phyloP scores from a whole-genome alignment of 2,329 filamentous ascomycete species.

The Trichoderma polysporum region DNA sequence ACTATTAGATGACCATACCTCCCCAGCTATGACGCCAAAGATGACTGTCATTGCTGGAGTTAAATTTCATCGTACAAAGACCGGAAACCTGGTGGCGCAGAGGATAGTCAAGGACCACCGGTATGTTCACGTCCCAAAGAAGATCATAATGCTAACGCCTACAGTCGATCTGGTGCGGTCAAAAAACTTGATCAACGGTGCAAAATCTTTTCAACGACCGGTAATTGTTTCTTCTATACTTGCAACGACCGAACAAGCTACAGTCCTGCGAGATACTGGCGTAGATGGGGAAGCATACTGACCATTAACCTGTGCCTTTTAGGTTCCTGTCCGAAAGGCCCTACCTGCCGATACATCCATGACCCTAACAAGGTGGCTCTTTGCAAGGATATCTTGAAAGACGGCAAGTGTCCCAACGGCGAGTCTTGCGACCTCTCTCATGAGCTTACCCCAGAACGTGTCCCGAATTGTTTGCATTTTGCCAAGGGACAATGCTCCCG shows the following conservation, averaged over 20 bases:
- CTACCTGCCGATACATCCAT: constrained; percentile 76
- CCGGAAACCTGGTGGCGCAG: constrained; percentile 79
- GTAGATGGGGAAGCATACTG: constrained; percentile 39
- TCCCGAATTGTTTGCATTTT: constrained; percentile 86
- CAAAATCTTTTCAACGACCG: constrained; percentile 68
- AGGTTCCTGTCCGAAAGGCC: constrained; percentile 86
- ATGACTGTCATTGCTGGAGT: constrained; percentile 71
- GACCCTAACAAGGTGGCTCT: constrained; percentile 83
- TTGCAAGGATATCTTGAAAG: constrained; percentile 83
- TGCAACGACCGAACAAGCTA: constrained; percentile 26
- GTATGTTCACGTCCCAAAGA: constrained; percentile 51
- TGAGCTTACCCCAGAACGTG: constrained; percentile 77
- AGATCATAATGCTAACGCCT: constrained; percentile 39
- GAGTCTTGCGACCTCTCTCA: constrained; percentile 88
- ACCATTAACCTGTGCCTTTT: constrained; percentile 43
- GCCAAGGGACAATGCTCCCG: constrained; percentile 89
- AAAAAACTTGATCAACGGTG: constrained; percentile 74
- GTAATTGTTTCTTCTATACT: constrained; percentile 58
- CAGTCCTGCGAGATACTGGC: constrained; percentile 32
- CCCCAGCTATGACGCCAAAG: constrained; percentile 70
- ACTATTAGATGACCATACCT: constrained; percentile 55
- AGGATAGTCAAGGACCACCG: constrained; percentile 72
- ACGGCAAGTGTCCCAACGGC: constrained; percentile 73
- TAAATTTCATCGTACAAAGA: constrained; percentile 80
- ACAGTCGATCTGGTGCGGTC: constrained; percentile 52